Conservation (phyloP, 2,329 filamentous ascomycete genomes). For the Rhynchosporium secalis region DNA sequence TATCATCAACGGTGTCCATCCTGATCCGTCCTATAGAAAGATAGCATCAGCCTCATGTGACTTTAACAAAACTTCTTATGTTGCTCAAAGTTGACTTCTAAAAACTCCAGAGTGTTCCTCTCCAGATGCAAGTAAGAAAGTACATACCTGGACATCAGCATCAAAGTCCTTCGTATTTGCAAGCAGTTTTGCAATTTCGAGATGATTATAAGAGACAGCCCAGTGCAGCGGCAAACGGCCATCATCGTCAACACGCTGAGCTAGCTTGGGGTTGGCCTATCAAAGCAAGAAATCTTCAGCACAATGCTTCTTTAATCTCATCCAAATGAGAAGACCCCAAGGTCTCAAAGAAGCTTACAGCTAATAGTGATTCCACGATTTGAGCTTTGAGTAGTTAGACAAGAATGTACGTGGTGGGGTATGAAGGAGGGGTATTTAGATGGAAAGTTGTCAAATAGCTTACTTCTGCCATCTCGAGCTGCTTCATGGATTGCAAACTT, state of each 20-base stretch:
- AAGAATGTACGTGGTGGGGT: conserved; percentile 17
- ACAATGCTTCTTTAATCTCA: background rate
- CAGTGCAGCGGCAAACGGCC: conserved; percentile 91
- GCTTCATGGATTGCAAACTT: conserved; percentile 88
- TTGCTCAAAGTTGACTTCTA: too few relatives aligned
- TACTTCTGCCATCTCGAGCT: conserved; percentile 81
- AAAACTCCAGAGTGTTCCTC: too few relatives aligned
- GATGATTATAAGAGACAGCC: conserved; percentile 82
- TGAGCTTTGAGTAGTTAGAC: conserved; percentile 52
- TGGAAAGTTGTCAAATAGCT: conserved; percentile 33
- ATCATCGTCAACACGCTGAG: conserved; percentile 74
- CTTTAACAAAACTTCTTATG: background rate
- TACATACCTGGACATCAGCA: conserved; percentile 70
- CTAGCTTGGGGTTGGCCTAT: conserved; percentile 77
- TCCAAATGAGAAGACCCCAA: conserved; percentile 10
- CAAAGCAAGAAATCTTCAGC: background rate
- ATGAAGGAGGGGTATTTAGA: conserved; percentile 8
- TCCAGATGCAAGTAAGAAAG: background rate
- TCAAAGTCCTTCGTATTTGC: conserved; percentile 74
- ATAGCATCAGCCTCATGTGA: background rate
- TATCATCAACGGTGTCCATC: conserved; percentile 86
- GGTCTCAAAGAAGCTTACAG: conserved; percentile 48
- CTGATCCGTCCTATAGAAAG: conserved; percentile 63
- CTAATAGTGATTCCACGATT: conserved; percentile 72
- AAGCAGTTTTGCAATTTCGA: conserved; percentile 72